phyloP scores from a whole-genome alignment of 2,329 filamentous ascomycete species.

The Boeremia lycopersici region DNA sequence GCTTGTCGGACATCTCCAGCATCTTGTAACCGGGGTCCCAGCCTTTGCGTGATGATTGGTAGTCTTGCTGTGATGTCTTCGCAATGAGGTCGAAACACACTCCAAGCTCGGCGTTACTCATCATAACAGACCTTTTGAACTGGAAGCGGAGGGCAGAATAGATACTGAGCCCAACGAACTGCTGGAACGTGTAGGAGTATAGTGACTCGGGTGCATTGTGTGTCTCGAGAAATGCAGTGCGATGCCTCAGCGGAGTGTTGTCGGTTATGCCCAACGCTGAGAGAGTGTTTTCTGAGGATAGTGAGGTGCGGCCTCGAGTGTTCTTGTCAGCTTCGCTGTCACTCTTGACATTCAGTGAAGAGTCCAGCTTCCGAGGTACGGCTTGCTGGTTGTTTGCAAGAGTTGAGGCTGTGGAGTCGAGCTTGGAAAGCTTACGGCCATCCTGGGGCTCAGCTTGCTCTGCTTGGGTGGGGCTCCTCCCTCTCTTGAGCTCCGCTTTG shows the following conservation, averaged over 20 bases:
- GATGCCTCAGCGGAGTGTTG: constrained; percentile 1
- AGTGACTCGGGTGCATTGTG: constrained; percentile 2
- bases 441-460: neutral
- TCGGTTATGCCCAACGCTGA: neutral
- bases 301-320: neutral
- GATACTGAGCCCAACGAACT: neutral
- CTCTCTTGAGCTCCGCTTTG: constrained; percentile 7
- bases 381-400: neutral
- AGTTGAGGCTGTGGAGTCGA: constrained; percentile 3
- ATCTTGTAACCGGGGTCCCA: constrained; percentile 69
- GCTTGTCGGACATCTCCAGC: constrained; percentile 69
- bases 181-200: constrained; percentile 3
- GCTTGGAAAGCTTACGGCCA: constrained; percentile 6
- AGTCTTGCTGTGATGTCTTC: constrained; percentile 67
- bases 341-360: neutral
- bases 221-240: constrained; percentile 2
- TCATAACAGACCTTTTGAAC: constrained; percentile 30
- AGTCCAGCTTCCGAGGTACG: no score
- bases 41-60: constrained; percentile 64
- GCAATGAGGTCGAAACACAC: constrained; percentile 64
- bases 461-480: constrained; percentile 1
- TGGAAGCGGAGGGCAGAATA: constrained; percentile 17
- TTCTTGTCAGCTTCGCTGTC: neutral
- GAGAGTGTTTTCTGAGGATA: neutral
- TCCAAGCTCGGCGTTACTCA: constrained; percentile 51